phyloP scores from a whole-genome alignment of 345 rosid species.

The Salix viminalis region DNA sequence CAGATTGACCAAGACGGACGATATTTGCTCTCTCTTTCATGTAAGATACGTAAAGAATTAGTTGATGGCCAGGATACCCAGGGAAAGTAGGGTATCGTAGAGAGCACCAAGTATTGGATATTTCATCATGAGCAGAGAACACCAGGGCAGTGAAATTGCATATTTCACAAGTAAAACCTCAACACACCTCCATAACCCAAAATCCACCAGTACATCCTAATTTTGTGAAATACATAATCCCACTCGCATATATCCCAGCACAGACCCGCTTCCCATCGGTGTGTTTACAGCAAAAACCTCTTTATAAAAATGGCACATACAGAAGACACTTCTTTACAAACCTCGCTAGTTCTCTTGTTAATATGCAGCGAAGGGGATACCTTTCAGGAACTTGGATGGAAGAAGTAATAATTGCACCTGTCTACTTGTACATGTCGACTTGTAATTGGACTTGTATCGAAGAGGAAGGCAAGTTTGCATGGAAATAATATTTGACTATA shows the following conservation, averaged over 20 bases:
- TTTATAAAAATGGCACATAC: not conserved
- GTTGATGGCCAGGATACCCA: not conserved
- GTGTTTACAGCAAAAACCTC: not conserved
- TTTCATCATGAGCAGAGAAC: not conserved
- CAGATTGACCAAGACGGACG: not conserved
- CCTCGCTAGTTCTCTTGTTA: not conserved
- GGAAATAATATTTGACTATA: not conserved
- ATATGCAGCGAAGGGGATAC: not conserved
- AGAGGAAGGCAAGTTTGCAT: not conserved
- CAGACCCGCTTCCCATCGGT: not conserved
- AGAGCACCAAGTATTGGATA: not conserved
- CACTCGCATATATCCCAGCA: not conserved
- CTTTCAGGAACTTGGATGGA: not conserved
- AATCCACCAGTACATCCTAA: not conserved
- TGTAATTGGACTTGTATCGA: not conserved
- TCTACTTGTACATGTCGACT: not conserved
- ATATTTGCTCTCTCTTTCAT: not conserved
- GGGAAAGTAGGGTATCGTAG: not conserved
- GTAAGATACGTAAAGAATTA: not conserved
- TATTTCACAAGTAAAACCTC: not conserved
- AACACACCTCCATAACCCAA: not conserved
- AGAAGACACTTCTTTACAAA: not conserved
- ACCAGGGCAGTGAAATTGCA: not conserved
- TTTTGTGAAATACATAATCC: not conserved
- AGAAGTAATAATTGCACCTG: not conserved